phyloP scores from a whole-genome alignment of 495 filamentous ascomycete species.

The Daldinia grandis region DNA sequence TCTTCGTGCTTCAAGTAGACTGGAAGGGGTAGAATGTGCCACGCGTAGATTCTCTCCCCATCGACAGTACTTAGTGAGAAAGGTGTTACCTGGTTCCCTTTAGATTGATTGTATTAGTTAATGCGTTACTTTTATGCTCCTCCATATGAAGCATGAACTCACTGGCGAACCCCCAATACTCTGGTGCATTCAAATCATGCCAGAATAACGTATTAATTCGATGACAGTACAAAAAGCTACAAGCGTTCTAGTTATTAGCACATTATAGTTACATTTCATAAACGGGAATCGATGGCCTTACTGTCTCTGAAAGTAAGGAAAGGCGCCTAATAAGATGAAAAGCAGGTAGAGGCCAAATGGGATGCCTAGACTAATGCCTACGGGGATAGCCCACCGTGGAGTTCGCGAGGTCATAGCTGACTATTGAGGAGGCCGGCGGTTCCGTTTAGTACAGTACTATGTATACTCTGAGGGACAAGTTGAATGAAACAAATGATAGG shows the following conservation, averaged over 20 bases:
- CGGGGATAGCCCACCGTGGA: slow-evolving; percentile 39
- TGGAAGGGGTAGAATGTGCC: slow-evolving; percentile 76
- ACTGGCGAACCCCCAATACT: slow-evolving; percentile 86
- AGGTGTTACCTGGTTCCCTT: slow-evolving; percentile 73
- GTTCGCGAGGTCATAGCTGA: slow-evolving; percentile 29
- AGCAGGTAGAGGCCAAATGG: slow-evolving; percentile 53
- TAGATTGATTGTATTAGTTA: background rate
- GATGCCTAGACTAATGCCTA: slow-evolving; percentile 47
- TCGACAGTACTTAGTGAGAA: slow-evolving; percentile 68
- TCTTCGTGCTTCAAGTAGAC: slow-evolving; percentile 66
- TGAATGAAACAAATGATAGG: too few species aligned
- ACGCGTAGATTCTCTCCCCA: slow-evolving; percentile 68
- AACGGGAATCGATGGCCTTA: slow-evolving; percentile 47
- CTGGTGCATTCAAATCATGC: slow-evolving; percentile 73
- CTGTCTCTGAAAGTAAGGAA: slow-evolving; percentile 67
- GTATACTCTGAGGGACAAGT: too few species aligned
- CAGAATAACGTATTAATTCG: slow-evolving; percentile 73
- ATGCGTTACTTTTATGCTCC: background rate
- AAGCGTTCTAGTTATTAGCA: background rate
- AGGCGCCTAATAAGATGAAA: slow-evolving; percentile 57
- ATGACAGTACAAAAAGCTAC: slow-evolving; percentile 80
- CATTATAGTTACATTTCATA: slow-evolving; percentile 16
- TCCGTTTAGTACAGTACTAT: too few species aligned
- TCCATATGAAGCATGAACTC: slow-evolving; percentile 37
- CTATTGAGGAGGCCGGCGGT: too few species aligned